These are phyloP conservation scores for Phytopythium cucurbitacearum DNA, from an alignment of 352 stramenopile genomes.

Conservation along the genomic window DNA sequence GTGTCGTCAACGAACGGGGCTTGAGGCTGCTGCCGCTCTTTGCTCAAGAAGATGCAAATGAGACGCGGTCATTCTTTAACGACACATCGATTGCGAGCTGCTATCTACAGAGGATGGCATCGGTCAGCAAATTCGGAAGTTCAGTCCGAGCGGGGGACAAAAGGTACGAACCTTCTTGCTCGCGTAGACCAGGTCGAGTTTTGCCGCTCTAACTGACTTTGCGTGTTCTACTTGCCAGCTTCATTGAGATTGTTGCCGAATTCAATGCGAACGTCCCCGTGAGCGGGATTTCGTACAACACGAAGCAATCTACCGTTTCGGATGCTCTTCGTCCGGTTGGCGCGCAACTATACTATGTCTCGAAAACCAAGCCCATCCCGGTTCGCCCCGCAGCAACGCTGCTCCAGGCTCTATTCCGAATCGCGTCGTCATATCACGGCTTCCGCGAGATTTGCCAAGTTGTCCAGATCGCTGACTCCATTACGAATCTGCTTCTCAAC, in stretches of 20 bases:
- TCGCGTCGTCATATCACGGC: slow-evolving; percentile 82
- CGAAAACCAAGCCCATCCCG: slow-evolving; percentile 59
- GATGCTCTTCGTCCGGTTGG: slow-evolving; percentile 78
- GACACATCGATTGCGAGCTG: slow-evolving; percentile 73
- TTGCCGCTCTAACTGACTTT: not conserved
- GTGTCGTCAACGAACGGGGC: slow-evolving; percentile 61
- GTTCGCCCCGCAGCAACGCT: slow-evolving; percentile 65
- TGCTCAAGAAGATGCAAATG: slow-evolving; percentile 54
- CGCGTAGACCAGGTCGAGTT: not conserved
- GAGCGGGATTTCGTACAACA: slow-evolving; percentile 82
- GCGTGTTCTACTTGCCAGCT: slow-evolving; percentile 25
- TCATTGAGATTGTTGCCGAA: slow-evolving; percentile 79
- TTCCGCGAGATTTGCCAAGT: slow-evolving; percentile 81
- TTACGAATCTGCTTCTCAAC: slow-evolving; percentile 70
- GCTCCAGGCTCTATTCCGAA: slow-evolving; percentile 81
- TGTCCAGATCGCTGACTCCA: slow-evolving; percentile 68
- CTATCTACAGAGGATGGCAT: slow-evolving; percentile 75
- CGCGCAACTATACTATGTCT: slow-evolving; percentile 74
- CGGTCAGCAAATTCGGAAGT: slow-evolving; percentile 57
- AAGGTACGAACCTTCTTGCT: slow-evolving; percentile 34
- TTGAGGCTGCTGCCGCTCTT: slow-evolving; percentile 69
- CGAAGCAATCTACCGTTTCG: slow-evolving; percentile 68
- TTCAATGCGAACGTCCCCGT: slow-evolving; percentile 89
- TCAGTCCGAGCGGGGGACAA: slow-evolving; percentile 50
- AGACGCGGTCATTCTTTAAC: slow-evolving; percentile 78